These are phyloP conservation scores for Biscogniauxia marginata DNA, from an alignment of 2,329 filamentous ascomycete species.

Conservation along the genomic window DNA sequence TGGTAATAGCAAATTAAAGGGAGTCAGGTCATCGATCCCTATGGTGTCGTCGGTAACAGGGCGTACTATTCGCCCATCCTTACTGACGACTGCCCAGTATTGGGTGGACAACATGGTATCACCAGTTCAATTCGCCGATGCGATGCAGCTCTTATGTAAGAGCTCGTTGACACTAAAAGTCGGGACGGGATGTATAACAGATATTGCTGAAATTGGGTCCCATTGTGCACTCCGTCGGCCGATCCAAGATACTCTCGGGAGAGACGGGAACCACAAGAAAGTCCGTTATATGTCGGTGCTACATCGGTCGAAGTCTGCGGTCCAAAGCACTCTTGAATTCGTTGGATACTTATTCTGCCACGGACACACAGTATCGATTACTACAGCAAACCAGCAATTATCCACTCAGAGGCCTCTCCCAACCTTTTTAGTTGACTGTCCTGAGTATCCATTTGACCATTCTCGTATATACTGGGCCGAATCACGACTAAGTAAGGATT, in stretches of 20 bases:
- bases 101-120: slow-evolving; percentile 38
- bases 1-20: slow-evolving; percentile 1
- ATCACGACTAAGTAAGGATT: slow-evolving; percentile 31
- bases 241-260: slow-evolving; percentile 26
- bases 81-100: slow-evolving; percentile 19
- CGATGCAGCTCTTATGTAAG: slow-evolving; percentile 21
- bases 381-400: slow-evolving; percentile 21
- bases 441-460: slow-evolving; percentile 43
- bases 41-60: slow-evolving; percentile 29
- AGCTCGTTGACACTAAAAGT: slow-evolving; percentile 24
- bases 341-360: slow-evolving; percentile 26
- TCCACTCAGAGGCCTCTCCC: neutral
- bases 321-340: slow-evolving; percentile 22
- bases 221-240: slow-evolving; percentile 30
- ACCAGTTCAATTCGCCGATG: slow-evolving; percentile 34
- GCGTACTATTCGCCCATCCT: slow-evolving; percentile 3
- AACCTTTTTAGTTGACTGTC: slow-evolving; percentile 34
- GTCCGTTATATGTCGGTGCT: slow-evolving; percentile 23
- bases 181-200: slow-evolving; percentile 21
- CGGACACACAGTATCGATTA: slow-evolving; percentile 24
- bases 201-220: slow-evolving; percentile 34
- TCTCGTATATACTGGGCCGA: slow-evolving; percentile 39
- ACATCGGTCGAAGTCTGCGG: slow-evolving; percentile 16
- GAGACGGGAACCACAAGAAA: slow-evolving; percentile 17
- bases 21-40: slow-evolving; percentile 14